phyloP scores from a whole-genome alignment of 2,329 filamentous ascomycete species.

The Chalara sp. region DNA sequence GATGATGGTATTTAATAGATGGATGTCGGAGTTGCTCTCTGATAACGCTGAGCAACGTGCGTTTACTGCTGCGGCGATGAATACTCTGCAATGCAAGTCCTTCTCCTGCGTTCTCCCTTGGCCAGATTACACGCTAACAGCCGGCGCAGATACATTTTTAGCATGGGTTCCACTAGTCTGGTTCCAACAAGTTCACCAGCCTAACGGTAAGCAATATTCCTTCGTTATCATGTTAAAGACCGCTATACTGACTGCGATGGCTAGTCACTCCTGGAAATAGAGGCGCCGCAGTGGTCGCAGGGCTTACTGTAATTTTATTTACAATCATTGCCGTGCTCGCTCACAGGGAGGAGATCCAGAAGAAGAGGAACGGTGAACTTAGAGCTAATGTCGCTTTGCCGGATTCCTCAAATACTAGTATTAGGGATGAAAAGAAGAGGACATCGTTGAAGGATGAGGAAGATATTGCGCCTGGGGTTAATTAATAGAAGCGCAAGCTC shows the following conservation, averaged over 20 bases:
- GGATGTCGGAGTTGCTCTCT: constrained; percentile 12
- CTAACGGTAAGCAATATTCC: constrained; percentile 46
- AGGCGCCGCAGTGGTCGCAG: constrained; percentile 11
- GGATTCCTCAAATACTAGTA: no score
- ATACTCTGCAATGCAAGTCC: constrained; percentile 32
- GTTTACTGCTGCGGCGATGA: constrained; percentile 10
- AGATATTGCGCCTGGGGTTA: no score
- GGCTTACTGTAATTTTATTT: constrained; percentile 11
- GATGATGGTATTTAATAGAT: neutral
- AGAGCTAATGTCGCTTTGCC: neutral
- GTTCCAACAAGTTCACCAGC: constrained; percentile 59
- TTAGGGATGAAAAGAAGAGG: no score
- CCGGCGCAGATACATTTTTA: constrained; percentile 42
- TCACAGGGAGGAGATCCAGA: constrained; percentile 11
- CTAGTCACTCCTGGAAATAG: constrained; percentile 12
- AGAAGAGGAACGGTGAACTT: constrained; percentile 6
- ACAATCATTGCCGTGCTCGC: constrained; percentile 9
- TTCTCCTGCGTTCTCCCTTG: constrained; percentile 43
- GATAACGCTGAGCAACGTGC: constrained; percentile 14
- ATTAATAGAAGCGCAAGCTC: no score
- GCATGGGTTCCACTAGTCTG: constrained; percentile 57
- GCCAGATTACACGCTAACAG: constrained; percentile 33
- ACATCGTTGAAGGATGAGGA: no score
- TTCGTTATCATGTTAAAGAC: constrained; percentile 41
- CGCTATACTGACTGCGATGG: constrained; percentile 11